These are phyloP conservation scores for Xylaria hypoxylon DNA, from an alignment of 2,329 filamentous ascomycete species.

Conservation along the genomic window DNA sequence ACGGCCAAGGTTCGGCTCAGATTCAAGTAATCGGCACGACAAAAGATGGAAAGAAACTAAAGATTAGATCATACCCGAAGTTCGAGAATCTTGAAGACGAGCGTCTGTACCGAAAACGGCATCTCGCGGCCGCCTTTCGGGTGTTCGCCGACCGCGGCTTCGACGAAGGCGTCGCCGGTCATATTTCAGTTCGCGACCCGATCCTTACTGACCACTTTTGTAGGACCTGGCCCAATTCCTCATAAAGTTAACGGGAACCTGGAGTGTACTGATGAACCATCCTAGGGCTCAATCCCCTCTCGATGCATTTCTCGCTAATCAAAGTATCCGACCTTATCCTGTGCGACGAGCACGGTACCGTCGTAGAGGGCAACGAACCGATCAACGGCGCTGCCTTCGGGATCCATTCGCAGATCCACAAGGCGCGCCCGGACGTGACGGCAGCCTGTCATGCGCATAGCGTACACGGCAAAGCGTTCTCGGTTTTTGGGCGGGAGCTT, in stretches of 20 bases:
- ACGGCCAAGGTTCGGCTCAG: conserved; percentile 40
- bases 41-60: conserved; percentile 48
- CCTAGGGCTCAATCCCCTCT: conserved; percentile 55
- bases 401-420: conserved; percentile 70
- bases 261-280: not conserved
- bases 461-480: conserved; percentile 70
- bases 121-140: conserved; percentile 71
- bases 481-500: conserved; percentile 65
- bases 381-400: conserved; percentile 71
- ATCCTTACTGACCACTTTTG: conserved; percentile 69
- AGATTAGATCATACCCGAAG: conserved; percentile 48
- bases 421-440: conserved; percentile 67
- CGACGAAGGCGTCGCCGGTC: conserved; percentile 72
- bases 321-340: conserved; percentile 71
- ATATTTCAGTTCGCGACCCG: conserved; percentile 72
- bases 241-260: not conserved
- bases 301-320: conserved; percentile 69
- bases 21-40: conserved; percentile 47
- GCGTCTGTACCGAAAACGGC: conserved; percentile 67
- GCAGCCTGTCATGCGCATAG: conserved; percentile 72
- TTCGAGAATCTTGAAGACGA: conserved; percentile 66
- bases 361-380: conserved; percentile 66
- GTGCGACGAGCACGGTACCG: conserved; percentile 67
- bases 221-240: conserved; percentile 50
- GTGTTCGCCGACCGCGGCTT: conserved; percentile 71